Evolutionary conservation across 2,329 filamentous ascomycete genomes (phyloP).

Genomic region (Leptodontidium sp.): DNA sequence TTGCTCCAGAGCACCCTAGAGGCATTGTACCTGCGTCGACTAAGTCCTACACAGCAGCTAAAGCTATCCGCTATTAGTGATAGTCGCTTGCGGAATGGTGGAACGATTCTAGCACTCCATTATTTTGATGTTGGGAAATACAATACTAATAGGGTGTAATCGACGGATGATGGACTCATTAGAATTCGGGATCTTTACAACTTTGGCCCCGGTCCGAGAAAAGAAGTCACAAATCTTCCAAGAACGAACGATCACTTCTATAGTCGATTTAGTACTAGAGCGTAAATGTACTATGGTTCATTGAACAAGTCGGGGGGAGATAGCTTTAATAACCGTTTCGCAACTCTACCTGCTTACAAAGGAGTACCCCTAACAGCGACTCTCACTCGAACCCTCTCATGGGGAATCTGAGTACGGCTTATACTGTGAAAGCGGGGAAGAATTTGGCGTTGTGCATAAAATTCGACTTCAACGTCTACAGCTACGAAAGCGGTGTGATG

Average conservation of each 20-base stretch:
- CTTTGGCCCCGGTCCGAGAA: slow-evolving; percentile 65
- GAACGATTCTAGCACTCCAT: slow-evolving; percentile 75
- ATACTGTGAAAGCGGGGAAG: slow-evolving; percentile 86
- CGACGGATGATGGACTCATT: slow-evolving; percentile 88
- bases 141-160: slow-evolving; percentile 88
- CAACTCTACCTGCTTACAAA: slow-evolving; percentile 80
- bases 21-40: slow-evolving; percentile 80
- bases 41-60: slow-evolving; percentile 80
- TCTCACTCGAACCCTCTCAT: slow-evolving; percentile 89
- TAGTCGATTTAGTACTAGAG: slow-evolving; percentile 89
- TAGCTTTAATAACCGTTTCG: slow-evolving; percentile 87
- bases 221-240: slow-evolving; percentile 37
- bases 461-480: slow-evolving; percentile 98
- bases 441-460: slow-evolving; percentile 86
- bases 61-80: slow-evolving; percentile 83
- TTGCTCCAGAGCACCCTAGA: slow-evolving; percentile 87
- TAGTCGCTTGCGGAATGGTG: slow-evolving; percentile 74
- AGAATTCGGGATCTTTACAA: slow-evolving; percentile 93
- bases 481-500: slow-evolving; percentile 93
- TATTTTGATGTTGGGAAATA: slow-evolving; percentile 90
- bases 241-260: slow-evolving; percentile 66
- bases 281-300: slow-evolving; percentile 93
- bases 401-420: slow-evolving; percentile 90
- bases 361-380: slow-evolving; percentile 95
- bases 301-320: slow-evolving; percentile 94